Base-by-base conservation (phyloP, 441 rosid genomes). In the Populus hybrid region DNA sequence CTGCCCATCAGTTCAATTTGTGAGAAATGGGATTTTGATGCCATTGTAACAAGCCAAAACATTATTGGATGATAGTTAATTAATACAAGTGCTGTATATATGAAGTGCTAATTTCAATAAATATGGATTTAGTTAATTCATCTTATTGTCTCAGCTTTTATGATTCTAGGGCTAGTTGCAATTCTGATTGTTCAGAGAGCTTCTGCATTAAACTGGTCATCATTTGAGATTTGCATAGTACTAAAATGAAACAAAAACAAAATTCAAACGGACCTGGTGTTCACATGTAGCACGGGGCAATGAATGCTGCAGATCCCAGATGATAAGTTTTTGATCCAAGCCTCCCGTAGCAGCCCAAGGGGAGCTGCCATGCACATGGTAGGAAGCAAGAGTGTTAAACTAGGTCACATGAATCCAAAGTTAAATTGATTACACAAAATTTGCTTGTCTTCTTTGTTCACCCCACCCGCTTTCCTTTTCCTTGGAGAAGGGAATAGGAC, bases 291-390 rank as follows among this genome's bases (percentile, higher is more conserved):
- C 83, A 20, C 97, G 90, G 10, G 93, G 85, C 16, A 82, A 81
- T 26, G 97, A 94, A 82, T 84, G 84, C 72, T 92, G 93, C 54
- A 91, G 81, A 86, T 94, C 98, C 97, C 98, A 94, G 36, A 94
- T 89, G 20, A 92, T 83, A 72, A 95, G 97, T 78, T 90, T 91
- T 73, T 86, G 79, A 84, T 95, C 97, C 93, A 91, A 83, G 83
- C 97, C 88, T 84, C 97, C 97, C 0, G 97, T 90, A 75, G 97
- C 98, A 70, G 91, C 97, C 95, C 90, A 84, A 8, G 90, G 91
- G 21, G 85, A 79, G 74, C 97, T 91, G 84, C 59, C 30, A 20
- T 16, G 46, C 24, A 42, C 8, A 75, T 24, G 35, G 68, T 46
- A 67, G 54, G 68, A n/a, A 5, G 54, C 18, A 68, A 16, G 21